Percentiles rank a stretch among this genome's conserved stretches.
Evolutionary conservation across 1,284 basidiomycete genomes (phyloP).

Genomic region (Inonotus hispidus): DNA sequence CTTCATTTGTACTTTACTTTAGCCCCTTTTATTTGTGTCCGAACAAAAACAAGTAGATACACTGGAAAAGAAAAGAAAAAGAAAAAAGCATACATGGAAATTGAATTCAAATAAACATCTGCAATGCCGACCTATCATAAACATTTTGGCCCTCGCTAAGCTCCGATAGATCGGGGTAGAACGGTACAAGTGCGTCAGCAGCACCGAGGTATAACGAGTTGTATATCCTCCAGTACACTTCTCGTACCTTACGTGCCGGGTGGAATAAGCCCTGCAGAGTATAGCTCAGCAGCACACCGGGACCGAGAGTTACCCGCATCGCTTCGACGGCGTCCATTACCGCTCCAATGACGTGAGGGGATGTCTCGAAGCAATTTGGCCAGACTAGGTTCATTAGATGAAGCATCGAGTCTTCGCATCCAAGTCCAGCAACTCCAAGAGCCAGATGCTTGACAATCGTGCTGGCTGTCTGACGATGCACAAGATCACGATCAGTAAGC

Average conservation of each 20-base stretch:
- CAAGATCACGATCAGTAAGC: conserved; percentile 94
- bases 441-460: conserved; percentile 99
- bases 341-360: conserved; percentile 95
- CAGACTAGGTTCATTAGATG: conserved; percentile 98
- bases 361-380: conserved; percentile 99
- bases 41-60: not conserved
- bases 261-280: conserved; percentile 92
- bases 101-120: conserved; percentile 63
- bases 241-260: conserved; percentile 93
- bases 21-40: conserved; percentile 2
- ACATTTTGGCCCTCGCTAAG: conserved; percentile 85
- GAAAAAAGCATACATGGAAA: conserved; percentile 19
- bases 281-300: conserved; percentile 88
- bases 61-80: not conserved
- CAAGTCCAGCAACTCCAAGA: conserved; percentile 93
- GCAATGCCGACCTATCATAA: conserved; percentile 80
- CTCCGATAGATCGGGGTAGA: conserved; percentile 88
- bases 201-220: conserved; percentile 89
- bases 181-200: conserved; percentile 86
- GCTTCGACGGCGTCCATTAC: conserved; percentile 97
- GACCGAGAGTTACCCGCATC: conserved; percentile 93
- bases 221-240: conserved; percentile 91
- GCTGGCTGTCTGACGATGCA: conserved; percentile 96
- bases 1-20: conserved; percentile 1
- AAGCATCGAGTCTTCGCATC: conserved; percentile 96